A percentile compares a stretch with the other conserved stretches of the same genome.
These are phyloP conservation scores for Fusarium goolgardi DNA, from an alignment of 2,329 filamentous ascomycete species.

Conservation along the genomic window DNA sequence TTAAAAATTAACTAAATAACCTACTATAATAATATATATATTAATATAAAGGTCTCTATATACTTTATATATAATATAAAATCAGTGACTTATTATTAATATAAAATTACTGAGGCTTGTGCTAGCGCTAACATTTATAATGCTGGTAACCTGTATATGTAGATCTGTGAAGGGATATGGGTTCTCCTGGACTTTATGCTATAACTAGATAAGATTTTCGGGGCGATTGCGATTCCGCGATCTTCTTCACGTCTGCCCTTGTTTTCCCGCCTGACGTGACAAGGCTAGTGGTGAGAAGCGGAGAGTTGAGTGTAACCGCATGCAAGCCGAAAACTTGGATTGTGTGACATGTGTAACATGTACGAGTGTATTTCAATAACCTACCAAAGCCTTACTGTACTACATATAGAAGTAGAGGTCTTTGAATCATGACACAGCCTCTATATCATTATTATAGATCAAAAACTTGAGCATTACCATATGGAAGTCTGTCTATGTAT, in stretches of 20 bases:
- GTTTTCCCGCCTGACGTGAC: not conserved
- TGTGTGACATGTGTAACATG: conserved; percentile 15
- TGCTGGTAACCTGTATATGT: too few relatives aligned
- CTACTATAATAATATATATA: too few relatives aligned
- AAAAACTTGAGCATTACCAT: not conserved
- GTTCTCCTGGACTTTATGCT: conserved; percentile 22
- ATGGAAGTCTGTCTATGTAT: not conserved
- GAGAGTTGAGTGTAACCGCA: conserved; percentile 16
- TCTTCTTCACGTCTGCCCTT: conserved; percentile 12
- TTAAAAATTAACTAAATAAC: too few relatives aligned
- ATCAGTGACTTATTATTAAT: too few relatives aligned
- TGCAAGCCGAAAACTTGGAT: conserved; percentile 9
- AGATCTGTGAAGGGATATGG: conserved; percentile 19
- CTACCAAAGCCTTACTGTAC: not conserved
- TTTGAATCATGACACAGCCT: conserved; percentile 17
- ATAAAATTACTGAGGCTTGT: too few relatives aligned
- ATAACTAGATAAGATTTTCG: conserved; percentile 33
- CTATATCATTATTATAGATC: conserved; percentile 9
- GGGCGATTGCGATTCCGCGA: conserved; percentile 14
- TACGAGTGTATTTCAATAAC: not conserved
- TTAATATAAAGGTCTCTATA: too few relatives aligned
- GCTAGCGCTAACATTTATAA: too few relatives aligned
- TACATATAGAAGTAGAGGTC: not conserved
- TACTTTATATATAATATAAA: too few relatives aligned
- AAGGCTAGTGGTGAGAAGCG: not conserved